Base-by-base conservation (phyloP, 495 filamentous ascomycete genomes). In the Trichoderma reesei region DNA sequence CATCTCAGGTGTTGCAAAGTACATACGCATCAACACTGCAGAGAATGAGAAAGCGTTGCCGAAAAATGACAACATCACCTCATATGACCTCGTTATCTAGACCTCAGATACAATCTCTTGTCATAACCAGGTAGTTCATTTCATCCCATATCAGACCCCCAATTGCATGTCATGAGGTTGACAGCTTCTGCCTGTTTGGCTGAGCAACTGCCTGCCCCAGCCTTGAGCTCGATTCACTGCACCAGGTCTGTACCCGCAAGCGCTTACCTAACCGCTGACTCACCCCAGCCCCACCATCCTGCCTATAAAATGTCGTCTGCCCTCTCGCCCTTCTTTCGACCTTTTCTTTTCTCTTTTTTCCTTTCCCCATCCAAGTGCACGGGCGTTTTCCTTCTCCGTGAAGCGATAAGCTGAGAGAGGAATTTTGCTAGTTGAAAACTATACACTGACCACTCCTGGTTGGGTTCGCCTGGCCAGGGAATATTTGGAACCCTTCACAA, bases 351-450 rank as follows among this genome's bases (percentile, higher is more conserved):
- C 61, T 46, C 34, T 56, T 14, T 26, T 56, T 56, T 56, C 51
- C 46, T 51, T 46, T 63, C 61, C 20, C 61, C 61, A 63, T 63
- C 61, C 61, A 42, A 63, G 61, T 63, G 61, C 61, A 63, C 61
- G 61, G 61, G 61, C 61, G 61, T 63, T 63, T 63, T 63, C 61
- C 61, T 63, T 63, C 61, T 63, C 61, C 61, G 61, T 63, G 61
- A 63, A 63, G 61, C 61, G 61, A 63, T 63, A 63, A 63, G 61
- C 61, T 63, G 61, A 63, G 61, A 63, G 61, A 63, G 61, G 61
- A 63, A 63, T 73, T 71, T 73, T 73, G 71, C 71, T 71, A 71
- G 68, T 73, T 73, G 71, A 73, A 73, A 73, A 73, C 71, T 73
- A 73, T 63, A 66, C 56, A 31, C n/a, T 71, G 69, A 73, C 71